Base-by-base conservation (phyloP, 306 rosid species). In the Mucuna pruriens region DNA sequence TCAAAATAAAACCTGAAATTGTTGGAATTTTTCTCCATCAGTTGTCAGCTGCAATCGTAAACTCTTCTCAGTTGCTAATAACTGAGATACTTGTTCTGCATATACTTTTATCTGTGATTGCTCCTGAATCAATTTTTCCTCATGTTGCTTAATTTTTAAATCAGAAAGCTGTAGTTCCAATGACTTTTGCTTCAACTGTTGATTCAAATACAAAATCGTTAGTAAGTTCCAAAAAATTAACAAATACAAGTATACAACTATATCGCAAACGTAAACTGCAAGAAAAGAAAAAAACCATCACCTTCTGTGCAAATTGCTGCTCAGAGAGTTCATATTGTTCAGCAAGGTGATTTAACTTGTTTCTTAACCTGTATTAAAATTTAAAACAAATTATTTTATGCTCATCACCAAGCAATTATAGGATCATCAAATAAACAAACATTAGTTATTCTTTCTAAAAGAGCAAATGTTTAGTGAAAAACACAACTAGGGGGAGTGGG, bases 11-110 rank as follows among this genome's bases (percentile, higher is more conserved):
- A 95, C 97, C 90, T 95, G 99, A 80, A 95, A 95, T 80, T 91
- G 99, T 90, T 91, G 94, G 80, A 93, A 93, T 39, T 95, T 95
- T 83, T 93, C 97, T 81, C 99, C 99, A 87, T 93, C 99, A 64
- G 99, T 89, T 38, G 97, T 88, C 85, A 91, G 87, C 85, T 93
- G 97, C 76, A 87, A 68, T 60, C 92, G 95, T 81, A 95, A 88
- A 82, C 85, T 89, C 88, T 89, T 95, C 85, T 95, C 99, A 16
- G 95, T 95, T 69, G 92, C 79, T 82, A 91, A 85, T 83, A 93
- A 83, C 55, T 90, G 97, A 83, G 97, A 90, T 62, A 95, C 91
- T 82, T 95, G 97, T 80, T 95, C 97, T 7, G 94, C 99, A 89
- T 93, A 92, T 89, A 90, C 11, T 83, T 90, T 95, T 80, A 91